phyloP scores from a whole-genome alignment of 768 basidiomycete genomes.

The Ramaria sp. region DNA sequence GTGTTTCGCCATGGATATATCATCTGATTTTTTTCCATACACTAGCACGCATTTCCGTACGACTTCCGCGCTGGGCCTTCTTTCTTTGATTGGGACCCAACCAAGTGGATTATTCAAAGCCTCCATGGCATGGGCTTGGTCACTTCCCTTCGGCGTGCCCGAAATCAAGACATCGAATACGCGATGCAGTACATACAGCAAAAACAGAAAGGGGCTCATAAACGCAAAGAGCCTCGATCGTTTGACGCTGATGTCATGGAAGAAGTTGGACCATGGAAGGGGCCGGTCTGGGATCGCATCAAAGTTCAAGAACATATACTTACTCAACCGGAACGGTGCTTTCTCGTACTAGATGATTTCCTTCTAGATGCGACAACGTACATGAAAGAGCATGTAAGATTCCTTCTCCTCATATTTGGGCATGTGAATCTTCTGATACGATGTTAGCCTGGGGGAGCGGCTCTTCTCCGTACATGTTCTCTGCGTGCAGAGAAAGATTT shows the following conservation, averaged over 20 bases:
- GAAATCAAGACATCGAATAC: slow-evolving; percentile 35
- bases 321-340: slow-evolving; percentile 26
- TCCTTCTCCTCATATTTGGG: background rate
- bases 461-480: slow-evolving; percentile 42
- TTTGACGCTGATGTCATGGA: background rate
- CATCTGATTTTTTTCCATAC: slow-evolving; percentile 3
- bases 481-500: slow-evolving; percentile 14
- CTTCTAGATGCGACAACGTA: slow-evolving; percentile 53
- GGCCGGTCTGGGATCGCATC: slow-evolving; percentile 29
- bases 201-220: slow-evolving; percentile 20
- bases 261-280: slow-evolving; percentile 20
- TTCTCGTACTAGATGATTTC: slow-evolving; percentile 49
- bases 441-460: slow-evolving; percentile 51
- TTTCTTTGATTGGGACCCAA: slow-evolving; percentile 64
- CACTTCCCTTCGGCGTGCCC: slow-evolving; percentile 38
- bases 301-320: slow-evolving; percentile 25
- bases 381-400: slow-evolving; percentile 53
- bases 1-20: slow-evolving; percentile 32
- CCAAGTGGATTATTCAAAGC: slow-evolving; percentile 62
- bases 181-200: slow-evolving; percentile 37
- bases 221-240: slow-evolving; percentile 12
- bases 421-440: background rate
- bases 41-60: slow-evolving; percentile 65
- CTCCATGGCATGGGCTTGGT: slow-evolving; percentile 40
- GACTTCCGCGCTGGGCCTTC: slow-evolving; percentile 69